Evolutionary conservation across 2,329 filamentous ascomycete species (phyloP), one percentile per base, ranked within the genome.

Genomic region (Microascus cirrosus): DNA sequence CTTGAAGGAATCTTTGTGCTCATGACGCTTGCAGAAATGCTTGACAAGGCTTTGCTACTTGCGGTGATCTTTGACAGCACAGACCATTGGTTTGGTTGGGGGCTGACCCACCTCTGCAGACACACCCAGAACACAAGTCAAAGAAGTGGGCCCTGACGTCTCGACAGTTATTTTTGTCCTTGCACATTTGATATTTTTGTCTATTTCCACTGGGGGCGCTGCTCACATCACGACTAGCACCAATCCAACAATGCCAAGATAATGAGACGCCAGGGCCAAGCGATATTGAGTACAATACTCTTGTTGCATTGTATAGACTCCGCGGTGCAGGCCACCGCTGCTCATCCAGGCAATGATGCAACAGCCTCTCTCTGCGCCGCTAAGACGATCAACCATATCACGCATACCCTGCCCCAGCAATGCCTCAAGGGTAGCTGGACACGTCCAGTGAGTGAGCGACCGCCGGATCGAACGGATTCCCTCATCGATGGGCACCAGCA

Each of bases 371-470:
- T 48, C 18, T 57, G 55, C 18, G 39, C 24, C 6, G 34, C 35
- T 1, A 57, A 53, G 63, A 90, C 86, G 1, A 84, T 90, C 67
- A 92, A 93, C 71, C 90, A 92, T 70, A 89, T 93, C 61, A 92
- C 87, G 12, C 86, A 92, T 64, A 84, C 82, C 1, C 73, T 92
- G 45, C 87, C 87, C 12, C 87, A 90, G 68, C 86, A 88, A 73
- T 93, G 89, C 67, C 75, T 90, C 24, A 82, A 81, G 54, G 84
- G 82, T n/a, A 77, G 78, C 48, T 85, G 84, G 75, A 70, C 75
- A 22, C 34, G 20, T 12, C 32, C 56, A 10, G 36, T 24, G 3
- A 25, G 32, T n/a, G 11, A 34, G n/a, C 20, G 3, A 7, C 18
- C 59, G 34, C 35, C 52, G 10, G 7, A 28, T 36, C 54, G n/a